Conservation (phyloP, 2,329 filamentous ascomycete species). For the Fonsecaea multimorphosa region DNA sequence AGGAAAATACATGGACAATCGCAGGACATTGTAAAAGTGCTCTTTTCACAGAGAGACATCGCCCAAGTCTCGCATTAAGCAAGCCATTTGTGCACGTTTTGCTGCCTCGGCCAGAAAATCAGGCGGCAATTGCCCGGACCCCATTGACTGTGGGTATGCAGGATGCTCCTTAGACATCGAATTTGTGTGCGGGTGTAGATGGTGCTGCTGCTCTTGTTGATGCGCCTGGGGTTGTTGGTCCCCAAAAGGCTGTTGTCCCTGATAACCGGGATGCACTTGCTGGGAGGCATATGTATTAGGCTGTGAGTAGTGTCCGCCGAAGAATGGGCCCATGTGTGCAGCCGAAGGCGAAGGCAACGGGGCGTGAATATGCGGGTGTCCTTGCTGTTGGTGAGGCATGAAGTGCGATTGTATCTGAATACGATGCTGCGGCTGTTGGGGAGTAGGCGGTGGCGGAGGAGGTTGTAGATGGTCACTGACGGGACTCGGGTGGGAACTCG, state of each 20-base stretch:
- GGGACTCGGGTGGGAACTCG: constrained; percentile 40
- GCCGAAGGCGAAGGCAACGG: constrained; percentile 40
- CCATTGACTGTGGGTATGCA: constrained; percentile 25
- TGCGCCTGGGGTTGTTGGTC: constrained; percentile 30
- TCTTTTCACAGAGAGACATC: constrained; percentile 62
- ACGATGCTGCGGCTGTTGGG: constrained; percentile 30
- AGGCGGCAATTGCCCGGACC: constrained; percentile 67
- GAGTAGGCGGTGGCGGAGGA: constrained; percentile 29
- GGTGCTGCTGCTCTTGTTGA: constrained; percentile 32
- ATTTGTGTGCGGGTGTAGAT: constrained; percentile 39
- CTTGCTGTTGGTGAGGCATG: constrained; percentile 34
- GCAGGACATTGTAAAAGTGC: background rate
- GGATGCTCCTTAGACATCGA: constrained; percentile 39
- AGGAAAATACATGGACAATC: background rate
- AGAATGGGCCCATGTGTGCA: constrained; percentile 37
- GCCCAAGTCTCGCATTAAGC: constrained; percentile 85
- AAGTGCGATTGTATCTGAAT: constrained; percentile 35
- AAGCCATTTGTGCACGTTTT: constrained; percentile 88
- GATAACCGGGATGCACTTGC: constrained; percentile 29
- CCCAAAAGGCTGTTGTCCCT: constrained; percentile 26
- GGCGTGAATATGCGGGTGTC: constrained; percentile 31
- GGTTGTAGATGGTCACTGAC: constrained; percentile 35
- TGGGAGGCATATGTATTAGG: constrained; percentile 31
- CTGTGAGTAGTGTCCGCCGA: constrained; percentile 33
- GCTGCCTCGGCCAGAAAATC: constrained; percentile 92